phyloP scores from a whole-genome alignment of 495 filamentous ascomycete genomes.

The Venustampulla echinocandica region DNA sequence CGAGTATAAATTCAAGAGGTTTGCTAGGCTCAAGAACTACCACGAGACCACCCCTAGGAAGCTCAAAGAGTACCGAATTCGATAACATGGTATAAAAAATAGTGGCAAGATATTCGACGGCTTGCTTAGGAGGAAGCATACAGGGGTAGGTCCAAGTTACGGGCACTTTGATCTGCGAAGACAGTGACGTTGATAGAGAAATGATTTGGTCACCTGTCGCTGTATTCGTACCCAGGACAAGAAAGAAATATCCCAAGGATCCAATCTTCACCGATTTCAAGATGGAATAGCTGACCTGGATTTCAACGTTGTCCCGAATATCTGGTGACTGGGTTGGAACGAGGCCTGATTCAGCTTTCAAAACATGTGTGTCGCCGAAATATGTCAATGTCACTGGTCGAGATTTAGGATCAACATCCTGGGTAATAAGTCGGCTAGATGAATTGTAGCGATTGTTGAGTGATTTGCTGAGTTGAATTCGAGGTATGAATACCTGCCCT shows the following conservation, averaged over 20 bases:
- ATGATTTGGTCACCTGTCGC: too few relatives aligned
- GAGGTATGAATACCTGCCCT: background rate
- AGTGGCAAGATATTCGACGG: background rate
- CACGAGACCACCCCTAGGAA: background rate
- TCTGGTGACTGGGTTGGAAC: too few relatives aligned
- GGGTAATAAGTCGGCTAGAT: background rate
- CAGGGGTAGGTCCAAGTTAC: too few relatives aligned
- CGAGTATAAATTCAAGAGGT: background rate
- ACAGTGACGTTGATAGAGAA: too few relatives aligned
- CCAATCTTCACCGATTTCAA: too few relatives aligned
- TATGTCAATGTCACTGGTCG: background rate
- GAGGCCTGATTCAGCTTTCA: too few relatives aligned
- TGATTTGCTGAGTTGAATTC: background rate
- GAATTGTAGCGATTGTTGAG: constrained; percentile 5
- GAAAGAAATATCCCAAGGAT: too few relatives aligned
- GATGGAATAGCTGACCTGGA: too few relatives aligned
- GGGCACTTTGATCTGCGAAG: too few relatives aligned
- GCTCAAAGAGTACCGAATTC: background rate
- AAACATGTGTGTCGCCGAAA: background rate
- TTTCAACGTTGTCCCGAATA: too few relatives aligned
- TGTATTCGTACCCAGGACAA: too few relatives aligned
- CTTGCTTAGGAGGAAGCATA: background rate
- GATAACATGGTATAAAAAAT: background rate
- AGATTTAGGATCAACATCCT: background rate
- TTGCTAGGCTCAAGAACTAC: background rate